Conservation (phyloP, 768 basidiomycete species). For the Lactarius sanguifluus region DNA sequence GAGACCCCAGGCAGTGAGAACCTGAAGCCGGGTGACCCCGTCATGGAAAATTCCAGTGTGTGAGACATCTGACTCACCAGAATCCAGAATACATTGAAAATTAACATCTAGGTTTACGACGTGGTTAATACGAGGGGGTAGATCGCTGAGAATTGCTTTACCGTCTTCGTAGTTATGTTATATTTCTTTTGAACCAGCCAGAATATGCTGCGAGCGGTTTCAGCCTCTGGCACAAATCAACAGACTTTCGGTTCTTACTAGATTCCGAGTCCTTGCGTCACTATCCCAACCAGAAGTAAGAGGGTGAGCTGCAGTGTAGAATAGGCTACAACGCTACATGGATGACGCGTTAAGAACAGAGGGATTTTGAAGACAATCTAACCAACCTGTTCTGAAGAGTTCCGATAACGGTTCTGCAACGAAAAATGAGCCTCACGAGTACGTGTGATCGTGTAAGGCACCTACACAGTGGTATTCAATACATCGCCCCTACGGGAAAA, state of each 20-base stretch:
- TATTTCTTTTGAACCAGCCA: slow-evolving; percentile 70
- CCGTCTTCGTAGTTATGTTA: slow-evolving; percentile 62
- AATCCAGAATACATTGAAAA: slow-evolving; percentile 72
- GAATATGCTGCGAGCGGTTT: slow-evolving; percentile 45
- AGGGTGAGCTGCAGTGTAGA: slow-evolving; percentile 71
- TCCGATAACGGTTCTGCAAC: slow-evolving; percentile 60
- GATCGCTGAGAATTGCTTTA: slow-evolving; percentile 31
- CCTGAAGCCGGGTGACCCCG: slow-evolving; percentile 36
- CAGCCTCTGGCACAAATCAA: not conserved
- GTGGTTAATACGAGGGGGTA: not conserved
- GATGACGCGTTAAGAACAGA: not conserved
- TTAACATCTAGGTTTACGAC: slow-evolving; percentile 54
- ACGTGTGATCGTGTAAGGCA: not conserved
- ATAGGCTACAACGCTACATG: slow-evolving; percentile 60
- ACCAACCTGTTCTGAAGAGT: slow-evolving; percentile 68
- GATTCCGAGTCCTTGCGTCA: slow-evolving; percentile 63
- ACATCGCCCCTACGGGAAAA: slow-evolving; percentile 59
- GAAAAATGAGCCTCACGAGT: slow-evolving; percentile 12
- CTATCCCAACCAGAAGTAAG: slow-evolving; percentile 64
- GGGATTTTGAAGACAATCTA: not conserved
- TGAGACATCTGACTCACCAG: slow-evolving; percentile 42
- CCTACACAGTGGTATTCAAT: slow-evolving; percentile 71
- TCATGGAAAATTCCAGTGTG: not conserved
- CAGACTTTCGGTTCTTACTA: slow-evolving; percentile 47
- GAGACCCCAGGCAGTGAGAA: slow-evolving; percentile 72